Evolutionary conservation across 1,284 basidiomycete species (phyloP), one percentile per base, ranked within the genome.

Genomic region (Sutorius eximius): DNA sequence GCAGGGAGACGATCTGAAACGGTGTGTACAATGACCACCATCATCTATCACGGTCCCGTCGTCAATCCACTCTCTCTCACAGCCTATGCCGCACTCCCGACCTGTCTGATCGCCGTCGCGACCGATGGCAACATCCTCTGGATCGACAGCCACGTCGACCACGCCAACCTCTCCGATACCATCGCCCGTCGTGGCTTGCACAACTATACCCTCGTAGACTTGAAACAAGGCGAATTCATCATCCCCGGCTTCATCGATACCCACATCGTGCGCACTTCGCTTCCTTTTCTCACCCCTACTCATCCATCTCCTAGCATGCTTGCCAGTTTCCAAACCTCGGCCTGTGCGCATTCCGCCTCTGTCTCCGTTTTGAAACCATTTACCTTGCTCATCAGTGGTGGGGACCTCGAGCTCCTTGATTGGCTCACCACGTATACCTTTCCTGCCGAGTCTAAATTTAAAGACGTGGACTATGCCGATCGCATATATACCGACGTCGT

Each of bases 181-280:
- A 67, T 88, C 29, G 73, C 75, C 2, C 69, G 70, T 45, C 78
- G 78, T 77, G 78, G 38, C 62, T 2, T 53, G 2, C 22, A 51
- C 8, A 9, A 13, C 37, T 57, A 62, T 41, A 49, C 58, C 33
- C 41, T 69, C 44, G 43, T 71, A 3, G 67, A 70, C 49, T 73
- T 95, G 20, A 76, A 76, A 44, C 67, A 77, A 2, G 91, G 90
- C 11, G 85, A 93, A 63, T 95, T 95, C 70, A 68, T 97, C 51
- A 83, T 92, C 64, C 94, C 95, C 4, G 94, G 94, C 15, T 86
- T 95, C 67, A 77, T 96, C 52, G 93, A 96, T 74, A 95, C 93
- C 27, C 93, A 96, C 71, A 92, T 87, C 29, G 89, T 91, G 64
- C 70, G 83, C 68, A 41, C 29, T 9, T 18, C 11, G 5, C 12